phyloP scores from a whole-genome alignment of 176 grass and related monocot species.

The Aegilops bicornis region DNA sequence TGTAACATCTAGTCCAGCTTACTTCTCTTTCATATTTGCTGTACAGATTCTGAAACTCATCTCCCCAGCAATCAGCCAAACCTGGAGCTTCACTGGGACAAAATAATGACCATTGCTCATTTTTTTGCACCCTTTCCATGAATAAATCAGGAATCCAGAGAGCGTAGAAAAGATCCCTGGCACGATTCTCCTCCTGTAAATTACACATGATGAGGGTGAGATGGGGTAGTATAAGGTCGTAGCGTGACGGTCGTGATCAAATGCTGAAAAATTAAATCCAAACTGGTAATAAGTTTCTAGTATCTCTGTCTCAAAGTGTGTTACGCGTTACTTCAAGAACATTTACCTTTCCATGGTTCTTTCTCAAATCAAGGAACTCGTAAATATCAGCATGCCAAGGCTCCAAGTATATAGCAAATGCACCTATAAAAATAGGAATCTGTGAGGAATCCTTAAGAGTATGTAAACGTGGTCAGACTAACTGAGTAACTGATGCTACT shows the following conservation, averaged over 20 bases:
- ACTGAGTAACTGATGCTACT: conserved; percentile 11
- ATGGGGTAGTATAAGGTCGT: neutral
- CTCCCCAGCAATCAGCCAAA: conserved; percentile 87
- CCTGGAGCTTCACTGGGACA: conserved; percentile 95
- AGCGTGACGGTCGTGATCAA: neutral
- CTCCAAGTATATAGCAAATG: conserved; percentile 90
- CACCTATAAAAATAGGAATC: conserved; percentile 49
- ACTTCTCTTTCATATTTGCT: conserved; percentile 78
- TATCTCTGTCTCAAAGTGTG: neutral
- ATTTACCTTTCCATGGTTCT: conserved; percentile 94
- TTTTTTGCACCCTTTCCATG: conserved; percentile 76
- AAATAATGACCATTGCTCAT: conserved; percentile 85
- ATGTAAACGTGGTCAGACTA: neutral
- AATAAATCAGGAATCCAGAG: conserved; percentile 95
- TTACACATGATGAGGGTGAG: neutral
- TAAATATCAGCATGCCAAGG: conserved; percentile 96
- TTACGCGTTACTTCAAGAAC: conserved; percentile 4
- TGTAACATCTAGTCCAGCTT: conserved; percentile 15
- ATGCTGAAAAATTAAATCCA: conserved; percentile 1
- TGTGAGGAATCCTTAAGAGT: conserved; percentile 14
- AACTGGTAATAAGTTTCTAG: conserved; percentile 2
- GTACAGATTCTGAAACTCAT: conserved; percentile 71
- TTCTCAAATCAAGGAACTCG: conserved; percentile 89
- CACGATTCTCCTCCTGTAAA: conserved; percentile 85
- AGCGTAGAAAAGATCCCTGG: conserved; percentile 86